phyloP scores from a whole-genome alignment of 768 basidiomycete genomes.

The Tulasnella sp. region DNA sequence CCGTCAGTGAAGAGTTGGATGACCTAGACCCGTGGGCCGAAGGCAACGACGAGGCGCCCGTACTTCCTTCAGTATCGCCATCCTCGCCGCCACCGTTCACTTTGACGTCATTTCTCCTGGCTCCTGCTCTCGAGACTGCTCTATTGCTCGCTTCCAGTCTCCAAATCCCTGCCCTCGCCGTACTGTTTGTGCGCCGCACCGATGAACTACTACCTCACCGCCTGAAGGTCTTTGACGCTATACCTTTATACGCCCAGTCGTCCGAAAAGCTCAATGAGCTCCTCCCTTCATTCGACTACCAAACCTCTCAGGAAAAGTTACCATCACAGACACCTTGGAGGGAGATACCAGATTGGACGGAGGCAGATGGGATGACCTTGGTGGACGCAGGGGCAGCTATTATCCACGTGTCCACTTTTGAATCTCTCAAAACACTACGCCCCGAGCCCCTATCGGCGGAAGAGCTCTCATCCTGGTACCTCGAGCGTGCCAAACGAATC shows the following conservation, averaged over 20 bases:
- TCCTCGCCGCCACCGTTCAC: constrained; percentile 34
- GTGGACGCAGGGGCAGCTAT: not conserved
- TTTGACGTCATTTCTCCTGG: constrained; percentile 53
- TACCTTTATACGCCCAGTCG: constrained; percentile 67
- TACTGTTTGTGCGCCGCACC: constrained; percentile 50
- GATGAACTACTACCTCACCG: constrained; percentile 55
- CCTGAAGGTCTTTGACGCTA: constrained; percentile 52
- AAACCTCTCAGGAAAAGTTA: constrained; percentile 35
- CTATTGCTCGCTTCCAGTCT: constrained; percentile 55
- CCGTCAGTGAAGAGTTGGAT: constrained; percentile 28
- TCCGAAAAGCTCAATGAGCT: constrained; percentile 38
- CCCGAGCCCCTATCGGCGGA: constrained; percentile 34
- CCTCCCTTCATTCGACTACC: constrained; percentile 50
- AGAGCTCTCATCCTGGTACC: constrained; percentile 69
- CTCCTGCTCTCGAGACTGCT: constrained; percentile 48
- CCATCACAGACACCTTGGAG: constrained; percentile 10
- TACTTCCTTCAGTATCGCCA: not conserved
- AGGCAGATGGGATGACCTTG: constrained; percentile 5
- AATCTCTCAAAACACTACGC: constrained; percentile 9
- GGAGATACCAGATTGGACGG: constrained; percentile 12
- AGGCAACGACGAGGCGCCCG: constrained; percentile 42
- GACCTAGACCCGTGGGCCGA: constrained; percentile 47
- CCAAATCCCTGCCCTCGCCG: constrained; percentile 45
- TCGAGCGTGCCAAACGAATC: constrained; percentile 46
- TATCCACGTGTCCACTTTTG: not conserved